Base-by-base conservation (phyloP, 139 green algal genomes). In the Micractinium sp. region DNA sequence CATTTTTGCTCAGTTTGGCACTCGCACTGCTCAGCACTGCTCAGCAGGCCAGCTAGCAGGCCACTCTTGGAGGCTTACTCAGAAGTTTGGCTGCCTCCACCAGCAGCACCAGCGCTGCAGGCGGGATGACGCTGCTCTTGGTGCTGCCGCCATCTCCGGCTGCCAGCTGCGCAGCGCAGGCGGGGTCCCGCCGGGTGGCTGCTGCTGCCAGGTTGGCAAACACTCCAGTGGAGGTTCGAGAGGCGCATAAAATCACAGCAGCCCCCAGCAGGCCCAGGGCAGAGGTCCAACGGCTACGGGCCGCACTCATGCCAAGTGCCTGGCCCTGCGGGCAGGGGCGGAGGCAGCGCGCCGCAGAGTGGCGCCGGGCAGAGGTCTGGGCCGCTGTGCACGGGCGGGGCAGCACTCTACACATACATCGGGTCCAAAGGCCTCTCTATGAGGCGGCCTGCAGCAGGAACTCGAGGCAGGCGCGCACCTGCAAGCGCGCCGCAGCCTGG, bases 131-230 rank as follows among this genome's bases (percentile, higher is more conserved):
- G 47, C 47, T 56, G 47, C 47, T 56, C 47, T 56, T 56, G 9
- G 47, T 56, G 47, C 47, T 14, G 71, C 71, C 29, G 71, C 71
- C 29, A 19, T 38, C 31, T n/a, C 29, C 71, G 71, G 71, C 29
- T n/a, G 14, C 71, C 31, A 23, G 31, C 4, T 16, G 31, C 27
- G 71, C 71, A n/a, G 25, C 15, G 71, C 71, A 77, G 15, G 29
- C 71, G 0, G 25, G 31, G 13, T 77, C 20, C 71, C 14, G 19
- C 0, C 15, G 31, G 25, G 71, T 77, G 20, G 25, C 3, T 14
- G 71, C 71, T 33, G 71, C 71, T 33, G 71, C 71, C 71, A 77
- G 71, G 71, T 77, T 77, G 33, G 71, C 71, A 38, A 77, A 77
- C 71, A 77, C 71, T 38, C 71, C 71, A 20, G 71, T 77, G 14